These are phyloP conservation scores for Trypanosoma boissoni DNA, from an alignment of 208 protist genomes.

Conservation along the genomic window DNA sequence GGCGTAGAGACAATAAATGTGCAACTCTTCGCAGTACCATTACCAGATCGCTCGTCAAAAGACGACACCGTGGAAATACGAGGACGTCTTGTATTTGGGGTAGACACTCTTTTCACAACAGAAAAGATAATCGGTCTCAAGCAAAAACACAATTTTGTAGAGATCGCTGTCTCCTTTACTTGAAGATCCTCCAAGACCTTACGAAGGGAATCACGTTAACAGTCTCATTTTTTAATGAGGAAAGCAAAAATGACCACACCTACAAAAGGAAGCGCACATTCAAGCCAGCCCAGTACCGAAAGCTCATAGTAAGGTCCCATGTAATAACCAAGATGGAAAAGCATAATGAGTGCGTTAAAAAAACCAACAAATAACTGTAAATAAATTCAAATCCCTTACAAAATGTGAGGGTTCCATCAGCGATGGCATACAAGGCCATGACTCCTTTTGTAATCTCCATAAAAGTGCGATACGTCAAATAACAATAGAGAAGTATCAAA, in stretches of 20 bases:
- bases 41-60: too few relatives aligned
- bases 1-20: too few relatives aligned
- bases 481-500: conserved; percentile 28
- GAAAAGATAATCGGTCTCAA: too few relatives aligned
- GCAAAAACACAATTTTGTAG: too few relatives aligned
- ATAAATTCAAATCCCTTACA: conserved; percentile 34
- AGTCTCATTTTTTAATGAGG: too few relatives aligned
- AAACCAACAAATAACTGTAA: conserved; percentile 65
- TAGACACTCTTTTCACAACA: too few relatives aligned
- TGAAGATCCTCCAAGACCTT: too few relatives aligned
- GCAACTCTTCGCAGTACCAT: too few relatives aligned
- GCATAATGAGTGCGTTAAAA: conserved; percentile 52
- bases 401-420: conserved; percentile 52
- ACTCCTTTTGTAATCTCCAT: conserved; percentile 65
- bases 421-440: conserved; percentile 41
- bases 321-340: conserved; percentile 62
- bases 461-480: conserved; percentile 53
- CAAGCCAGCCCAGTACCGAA: conserved; percentile 45
- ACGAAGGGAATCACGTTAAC: too few relatives aligned
- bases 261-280: conserved; percentile 43
- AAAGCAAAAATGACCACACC: conserved; percentile 39
- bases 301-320: conserved; percentile 69
- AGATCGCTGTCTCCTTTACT: too few relatives aligned
- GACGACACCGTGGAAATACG: too few relatives aligned
- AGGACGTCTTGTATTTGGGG: too few relatives aligned